Base-by-base conservation (phyloP, 306 rosid species). In the Sechiopsis laciniata region DNA sequence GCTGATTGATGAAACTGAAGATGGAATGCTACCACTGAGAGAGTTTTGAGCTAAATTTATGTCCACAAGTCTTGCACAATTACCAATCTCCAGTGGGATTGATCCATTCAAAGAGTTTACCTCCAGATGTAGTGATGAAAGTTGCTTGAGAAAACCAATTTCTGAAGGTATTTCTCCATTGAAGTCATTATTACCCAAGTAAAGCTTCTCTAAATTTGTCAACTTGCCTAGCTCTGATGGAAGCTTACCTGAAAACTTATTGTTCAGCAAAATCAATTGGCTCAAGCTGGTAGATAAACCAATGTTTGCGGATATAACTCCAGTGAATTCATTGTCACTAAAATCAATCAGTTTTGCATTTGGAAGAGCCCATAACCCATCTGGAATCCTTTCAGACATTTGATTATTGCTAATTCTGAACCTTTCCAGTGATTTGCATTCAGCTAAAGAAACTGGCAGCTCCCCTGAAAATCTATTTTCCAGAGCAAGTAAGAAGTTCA, bases 291-390 rank as follows among this genome's bases (percentile, higher is more conserved):
- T 75, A 17, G 99, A 91, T 19, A 79, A 58, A 56, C 92, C 89
- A 52, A 95, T 88, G 57, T 77, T 51, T 17, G 91, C 71, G 60
- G 92, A 82, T 42, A 95, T 74, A 32, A 17, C 81, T 7, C 99
- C 99, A 65, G 19, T 78, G 71, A 95, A 87, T 63, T 85, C 79
- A 74, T 95, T 95, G n/a, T 85, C 82, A 52, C 90, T 87, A 46
- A 95, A 80, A 80, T 95, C 99, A 60, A 95, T 89, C 83, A 91
- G 87, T 55, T 59, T 74, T 5, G 82, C 96, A 10, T 45, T 3
- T 5, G 99, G 96, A 54, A 95, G 95, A 22, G 87, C 91, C 99
- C 97, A 95, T 55, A 91, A 32, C 52, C 80, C 92, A 37, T 85
- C 78, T 48, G 91, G 82, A 71, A 95, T 79, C 68, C 82, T 82